Percentiles rank a stretch among this genome's conserved stretches.
These are phyloP conservation scores for Cladobotryum protrusum DNA, from an alignment of 2,329 filamentous ascomycete genomes.

Conservation along the genomic window DNA sequence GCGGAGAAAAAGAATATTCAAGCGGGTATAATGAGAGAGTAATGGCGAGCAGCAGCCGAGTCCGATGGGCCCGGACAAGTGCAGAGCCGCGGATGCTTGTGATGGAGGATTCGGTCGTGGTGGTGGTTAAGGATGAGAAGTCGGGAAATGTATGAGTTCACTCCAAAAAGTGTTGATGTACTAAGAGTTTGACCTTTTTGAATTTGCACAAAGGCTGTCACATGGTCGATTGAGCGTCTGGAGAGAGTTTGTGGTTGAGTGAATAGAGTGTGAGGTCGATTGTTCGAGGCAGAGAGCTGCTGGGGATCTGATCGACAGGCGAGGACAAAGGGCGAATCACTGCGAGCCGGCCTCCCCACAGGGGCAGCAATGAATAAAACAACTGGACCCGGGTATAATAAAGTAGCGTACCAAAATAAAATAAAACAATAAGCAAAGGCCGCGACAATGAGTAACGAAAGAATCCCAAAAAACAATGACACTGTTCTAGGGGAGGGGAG, in stretches of 20 bases:
- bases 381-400: slow-evolving; percentile 12
- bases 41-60: slow-evolving; percentile 2
- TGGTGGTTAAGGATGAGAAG: not conserved
- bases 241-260: slow-evolving; percentile 2
- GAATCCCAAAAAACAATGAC: slow-evolving; percentile 5
- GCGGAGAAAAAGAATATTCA: not conserved
- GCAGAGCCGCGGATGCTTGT: not conserved
- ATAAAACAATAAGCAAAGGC: slow-evolving; percentile 18
- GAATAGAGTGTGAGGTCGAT: not conserved
- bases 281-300: not conserved
- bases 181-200: slow-evolving; percentile 1
- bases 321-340: slow-evolving; percentile 15
- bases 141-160: not conserved
- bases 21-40: slow-evolving; percentile 1
- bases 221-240: slow-evolving; percentile 12
- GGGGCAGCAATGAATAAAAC: slow-evolving; percentile 18
- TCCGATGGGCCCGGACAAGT: not conserved
- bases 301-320: slow-evolving; percentile 3
- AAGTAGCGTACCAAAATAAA: slow-evolving; percentile 5
- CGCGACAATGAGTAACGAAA: slow-evolving; percentile 13
- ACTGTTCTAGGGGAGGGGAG: slow-evolving; percentile 3
- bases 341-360: slow-evolving; percentile 15
- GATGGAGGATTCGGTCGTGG: not conserved
- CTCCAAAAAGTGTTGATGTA: not conserved
- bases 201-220: slow-evolving; percentile 10